Evolutionary conservation across 805 yeast species (phyloP).

Genomic region (Priceomyces medius): DNA sequence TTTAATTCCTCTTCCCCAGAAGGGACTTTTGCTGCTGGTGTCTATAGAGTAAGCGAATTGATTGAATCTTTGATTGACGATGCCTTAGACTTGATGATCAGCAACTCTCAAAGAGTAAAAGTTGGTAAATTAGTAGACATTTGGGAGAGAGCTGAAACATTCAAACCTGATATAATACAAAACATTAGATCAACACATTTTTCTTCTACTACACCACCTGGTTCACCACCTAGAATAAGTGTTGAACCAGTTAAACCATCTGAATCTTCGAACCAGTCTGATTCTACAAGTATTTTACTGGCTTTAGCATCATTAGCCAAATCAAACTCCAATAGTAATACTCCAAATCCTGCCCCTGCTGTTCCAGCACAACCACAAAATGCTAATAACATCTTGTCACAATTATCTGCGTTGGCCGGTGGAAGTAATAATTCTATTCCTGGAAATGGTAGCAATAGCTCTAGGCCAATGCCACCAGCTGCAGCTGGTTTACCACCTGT

Average conservation of each 20-base stretch:
- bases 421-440: conserved; percentile 1
- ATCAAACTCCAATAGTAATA: conserved; percentile 33
- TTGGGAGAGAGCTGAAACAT: conserved; percentile 86
- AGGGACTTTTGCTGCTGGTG: conserved; percentile 76
- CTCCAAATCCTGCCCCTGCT: conserved; percentile 26
- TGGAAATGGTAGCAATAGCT: conserved; percentile 1
- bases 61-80: conserved; percentile 65
- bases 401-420: conserved; percentile 41
- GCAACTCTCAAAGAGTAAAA: conserved; percentile 62
- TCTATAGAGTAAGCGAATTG: conserved; percentile 59
- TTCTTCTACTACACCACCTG: conserved; percentile 68
- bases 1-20: conserved; percentile 52
- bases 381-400: conserved; percentile 42
- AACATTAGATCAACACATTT: conserved; percentile 60
- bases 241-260: conserved; percentile 23
- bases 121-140: conserved; percentile 83
- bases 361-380: conserved; percentile 22
- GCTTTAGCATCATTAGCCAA: conserved; percentile 66
- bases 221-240: conserved; percentile 46
- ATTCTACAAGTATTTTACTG: conserved; percentile 64
- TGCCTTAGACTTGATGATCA: conserved; percentile 53
- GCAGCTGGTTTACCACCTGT: conserved; percentile 14
- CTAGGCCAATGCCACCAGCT: conserved; percentile 5
- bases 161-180: conserved; percentile 55
- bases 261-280: conserved; percentile 27